Percentiles rank a stretch among this genome's conserved stretches.
phyloP scores from a whole-genome alignment of 805 yeast genomes.

The Candida glaebosa region DNA sequence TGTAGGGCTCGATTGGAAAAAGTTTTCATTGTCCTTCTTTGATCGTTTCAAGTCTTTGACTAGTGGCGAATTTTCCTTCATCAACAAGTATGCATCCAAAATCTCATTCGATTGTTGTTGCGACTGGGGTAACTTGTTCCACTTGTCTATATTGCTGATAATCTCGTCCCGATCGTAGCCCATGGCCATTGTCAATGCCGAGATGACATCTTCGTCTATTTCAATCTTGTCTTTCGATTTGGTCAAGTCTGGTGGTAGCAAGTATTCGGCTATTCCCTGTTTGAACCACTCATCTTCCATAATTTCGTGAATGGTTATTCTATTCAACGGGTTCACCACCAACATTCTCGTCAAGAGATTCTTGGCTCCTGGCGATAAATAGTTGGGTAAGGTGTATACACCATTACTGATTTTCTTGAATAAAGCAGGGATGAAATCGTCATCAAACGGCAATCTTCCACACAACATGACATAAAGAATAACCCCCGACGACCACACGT shows the following conservation, averaged over 20 bases:
- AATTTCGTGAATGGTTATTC: conserved; percentile 89
- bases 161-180: conserved; percentile 88
- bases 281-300: conserved; percentile 95
- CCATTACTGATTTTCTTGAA: conserved; percentile 92
- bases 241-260: conserved; percentile 55
- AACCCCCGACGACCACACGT: conserved; percentile 97
- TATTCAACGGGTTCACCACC: conserved; percentile 89
- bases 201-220: conserved; percentile 72
- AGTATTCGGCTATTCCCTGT: conserved; percentile 72
- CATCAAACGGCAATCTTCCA: conserved; percentile 94
- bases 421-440: conserved; percentile 90
- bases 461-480: conserved; percentile 93
- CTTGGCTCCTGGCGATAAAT: conserved; percentile 81
- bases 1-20: conserved; percentile 60
- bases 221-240: conserved; percentile 40
- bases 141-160: conserved; percentile 60
- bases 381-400: conserved; percentile 86
- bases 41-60: conserved; percentile 62
- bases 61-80: conserved; percentile 72
- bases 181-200: conserved; percentile 74
- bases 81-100: conserved; percentile 78
- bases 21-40: conserved; percentile 52
- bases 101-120: conserved; percentile 59
- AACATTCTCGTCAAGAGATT: conserved; percentile 81
- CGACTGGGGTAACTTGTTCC: conserved; percentile 31